Conservation (phyloP, 345 rosid species). For the Dovyalis caffra region DNA sequence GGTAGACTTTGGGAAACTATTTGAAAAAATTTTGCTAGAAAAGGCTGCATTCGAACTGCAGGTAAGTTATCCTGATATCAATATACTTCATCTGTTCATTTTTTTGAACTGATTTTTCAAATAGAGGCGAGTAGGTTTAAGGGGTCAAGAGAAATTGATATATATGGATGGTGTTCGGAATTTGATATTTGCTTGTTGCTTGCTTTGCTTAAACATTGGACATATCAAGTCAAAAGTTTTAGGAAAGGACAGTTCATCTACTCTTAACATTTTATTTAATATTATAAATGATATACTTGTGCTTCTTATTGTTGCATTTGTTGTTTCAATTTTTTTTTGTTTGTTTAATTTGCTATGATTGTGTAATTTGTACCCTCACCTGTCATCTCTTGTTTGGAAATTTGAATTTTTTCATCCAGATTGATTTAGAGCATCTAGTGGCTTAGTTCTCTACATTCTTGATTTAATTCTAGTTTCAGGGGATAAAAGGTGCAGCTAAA, state of each 20-base stretch:
- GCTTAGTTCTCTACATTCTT: conserved; percentile 4
- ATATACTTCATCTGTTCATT: not conserved
- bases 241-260: not conserved
- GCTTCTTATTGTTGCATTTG: not conserved
- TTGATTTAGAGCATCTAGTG: not conserved
- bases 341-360: too few relatives aligned
- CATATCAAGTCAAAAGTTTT: not conserved
- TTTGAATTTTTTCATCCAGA: too few relatives aligned
- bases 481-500: conserved; percentile 34
- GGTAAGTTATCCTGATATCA: conserved; percentile 36
- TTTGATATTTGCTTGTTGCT: not conserved
- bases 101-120: not conserved
- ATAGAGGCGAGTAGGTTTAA: not conserved
- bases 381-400: too few relatives aligned
- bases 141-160: not conserved
- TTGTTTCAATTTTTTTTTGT: not conserved
- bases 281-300: not conserved
- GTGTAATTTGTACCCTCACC: not conserved
- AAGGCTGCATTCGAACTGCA: conserved; percentile 56
- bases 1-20: conserved; percentile 46
- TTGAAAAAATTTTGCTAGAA: conserved; percentile 49
- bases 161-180: not conserved
- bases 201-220: too few relatives aligned
- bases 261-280: not conserved
- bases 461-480: conserved; percentile 32